Percentiles rank a stretch among this genome's conserved stretches.
Evolutionary conservation across 371 early-diverging fungal genomes (phyloP).

Genomic region (Syncephalastrum contaminatum): DNA sequence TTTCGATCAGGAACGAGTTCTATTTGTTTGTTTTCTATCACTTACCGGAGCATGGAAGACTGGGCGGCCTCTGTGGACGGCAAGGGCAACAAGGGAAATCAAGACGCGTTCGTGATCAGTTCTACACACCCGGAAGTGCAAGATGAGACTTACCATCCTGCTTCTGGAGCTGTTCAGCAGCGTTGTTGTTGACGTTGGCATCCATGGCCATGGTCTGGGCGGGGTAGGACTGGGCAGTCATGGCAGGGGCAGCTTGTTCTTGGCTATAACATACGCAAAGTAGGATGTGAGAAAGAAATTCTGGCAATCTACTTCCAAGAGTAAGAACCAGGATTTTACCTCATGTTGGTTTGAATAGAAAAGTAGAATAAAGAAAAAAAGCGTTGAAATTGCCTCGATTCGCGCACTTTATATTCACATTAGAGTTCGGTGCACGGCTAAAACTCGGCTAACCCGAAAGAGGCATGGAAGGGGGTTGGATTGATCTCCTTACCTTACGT

Average conservation of each 20-base stretch:
- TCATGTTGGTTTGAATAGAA: too few relatives aligned
- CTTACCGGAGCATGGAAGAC: constrained; percentile 20
- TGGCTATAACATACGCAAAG: constrained; percentile 1
- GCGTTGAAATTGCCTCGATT: too few relatives aligned
- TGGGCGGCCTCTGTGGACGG: not conserved
- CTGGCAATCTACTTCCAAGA: too few relatives aligned
- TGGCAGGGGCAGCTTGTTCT: constrained; percentile 6
- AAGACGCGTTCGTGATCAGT: not conserved
- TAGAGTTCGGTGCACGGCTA: too few relatives aligned
- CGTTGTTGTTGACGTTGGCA: constrained; percentile 6
- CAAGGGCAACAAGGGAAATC: not conserved
- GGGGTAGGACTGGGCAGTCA: constrained; percentile 10
- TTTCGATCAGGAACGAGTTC: not conserved
- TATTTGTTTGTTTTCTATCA: not conserved
- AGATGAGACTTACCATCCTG: constrained; percentile 11
- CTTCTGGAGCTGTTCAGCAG: constrained; percentile 8
- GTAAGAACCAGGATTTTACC: too few relatives aligned
- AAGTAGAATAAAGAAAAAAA: too few relatives aligned
- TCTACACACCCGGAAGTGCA: not conserved
- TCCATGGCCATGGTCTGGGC: constrained; percentile 11
- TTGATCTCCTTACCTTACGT: too few relatives aligned
- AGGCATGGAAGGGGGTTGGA: too few relatives aligned
- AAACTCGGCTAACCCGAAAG: too few relatives aligned
- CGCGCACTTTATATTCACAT: too few relatives aligned
- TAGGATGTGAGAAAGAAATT: too few relatives aligned